These are phyloP conservation scores for Paraurostyla sp. DNA, from an alignment of 73 alveolate genomes.

Conservation along the genomic window DNA sequence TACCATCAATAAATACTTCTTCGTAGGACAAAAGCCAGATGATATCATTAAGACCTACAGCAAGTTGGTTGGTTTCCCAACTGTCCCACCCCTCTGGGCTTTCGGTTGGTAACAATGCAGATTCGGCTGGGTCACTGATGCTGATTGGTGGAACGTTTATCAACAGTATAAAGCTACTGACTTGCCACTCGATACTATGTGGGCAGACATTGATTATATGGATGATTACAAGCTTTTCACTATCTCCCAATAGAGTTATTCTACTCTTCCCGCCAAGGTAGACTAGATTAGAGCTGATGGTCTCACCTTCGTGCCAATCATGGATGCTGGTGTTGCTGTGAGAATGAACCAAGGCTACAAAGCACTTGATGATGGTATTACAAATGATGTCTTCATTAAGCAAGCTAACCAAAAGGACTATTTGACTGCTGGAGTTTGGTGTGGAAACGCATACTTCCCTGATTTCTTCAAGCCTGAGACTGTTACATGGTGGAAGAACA, in stretches of 20 bases:
- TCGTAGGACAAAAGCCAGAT: conserved; percentile 86
- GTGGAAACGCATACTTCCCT: conserved; percentile 89
- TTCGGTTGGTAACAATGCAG: conserved; percentile 94
- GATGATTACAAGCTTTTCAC: conserved; percentile 87
- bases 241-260: conserved; percentile 59
- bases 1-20: conserved; percentile 83
- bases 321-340: conserved; percentile 93
- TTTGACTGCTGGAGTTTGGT: conserved; percentile 90
- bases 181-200: conserved; percentile 95
- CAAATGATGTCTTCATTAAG: conserved; percentile 83
- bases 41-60: conserved; percentile 82
- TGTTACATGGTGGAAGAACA: conserved; percentile 85
- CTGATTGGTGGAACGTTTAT: conserved; percentile 78
- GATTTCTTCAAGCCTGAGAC: conserved; percentile 84
- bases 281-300: conserved; percentile 59
- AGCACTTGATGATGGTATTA: conserved; percentile 79
- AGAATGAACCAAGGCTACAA: conserved; percentile 68
- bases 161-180: conserved; percentile 76
- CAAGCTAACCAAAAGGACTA: conserved; percentile 83
- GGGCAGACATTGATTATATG: conserved; percentile 99
- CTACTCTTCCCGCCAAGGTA: conserved; percentile 56
- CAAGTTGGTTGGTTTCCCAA: conserved; percentile 87
- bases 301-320: conserved; percentile 91
- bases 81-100: conserved; percentile 93
- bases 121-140: conserved; percentile 89